Percentiles rank a stretch among this genome's conserved stretches.
phyloP scores from a whole-genome alignment of 2,329 filamentous ascomycete genomes.

The Neofusicoccum sp. region DNA sequence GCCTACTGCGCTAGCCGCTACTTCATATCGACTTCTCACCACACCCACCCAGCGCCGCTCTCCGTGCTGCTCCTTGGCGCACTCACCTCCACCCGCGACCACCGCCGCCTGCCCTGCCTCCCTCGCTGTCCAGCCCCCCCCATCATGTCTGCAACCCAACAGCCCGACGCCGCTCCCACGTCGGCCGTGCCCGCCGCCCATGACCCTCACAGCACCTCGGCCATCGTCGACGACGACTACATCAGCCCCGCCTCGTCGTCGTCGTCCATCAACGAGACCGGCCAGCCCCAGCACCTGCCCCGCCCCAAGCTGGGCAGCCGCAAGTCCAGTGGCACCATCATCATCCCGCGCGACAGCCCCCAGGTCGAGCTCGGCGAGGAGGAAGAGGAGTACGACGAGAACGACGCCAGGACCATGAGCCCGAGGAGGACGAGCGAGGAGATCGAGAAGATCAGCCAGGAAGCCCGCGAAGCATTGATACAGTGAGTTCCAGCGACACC shows the following conservation, averaged over 20 bases:
- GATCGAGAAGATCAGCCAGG: slow-evolving; percentile 79
- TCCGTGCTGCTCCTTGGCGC: slow-evolving; percentile 14
- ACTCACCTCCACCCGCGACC: neutral
- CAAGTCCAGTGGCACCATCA: slow-evolving; percentile 79
- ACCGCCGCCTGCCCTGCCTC: neutral
- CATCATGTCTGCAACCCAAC: slow-evolving; percentile 16
- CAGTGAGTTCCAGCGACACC: slow-evolving; percentile 48
- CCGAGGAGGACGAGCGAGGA: slow-evolving; percentile 87
- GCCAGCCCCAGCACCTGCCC: slow-evolving; percentile 9
- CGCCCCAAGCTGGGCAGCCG: slow-evolving; percentile 70
- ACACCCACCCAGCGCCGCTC: neutral
- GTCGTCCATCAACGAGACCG: slow-evolving; percentile 18
- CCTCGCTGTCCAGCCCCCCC: neutral
- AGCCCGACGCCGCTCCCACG: slow-evolving; percentile 13
- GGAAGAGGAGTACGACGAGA: slow-evolving; percentile 75
- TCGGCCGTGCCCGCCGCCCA: slow-evolving; percentile 11
- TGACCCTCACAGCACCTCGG: slow-evolving; percentile 15
- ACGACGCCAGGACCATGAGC: slow-evolving; percentile 93
- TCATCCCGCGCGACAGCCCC: slow-evolving; percentile 73
- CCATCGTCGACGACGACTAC: slow-evolving; percentile 19
- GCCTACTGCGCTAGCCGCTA: slow-evolving; percentile 13
- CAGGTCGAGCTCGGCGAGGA: slow-evolving; percentile 71
- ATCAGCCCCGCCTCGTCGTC: slow-evolving; percentile 18
- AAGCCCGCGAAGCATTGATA: slow-evolving; percentile 66
- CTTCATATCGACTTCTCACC: slow-evolving; percentile 15